A percentile compares a stretch with the other conserved stretches of the same genome.
phyloP scores from a whole-genome alignment of 352 stramenopile genomes.

The Pythium plurisporium region DNA sequence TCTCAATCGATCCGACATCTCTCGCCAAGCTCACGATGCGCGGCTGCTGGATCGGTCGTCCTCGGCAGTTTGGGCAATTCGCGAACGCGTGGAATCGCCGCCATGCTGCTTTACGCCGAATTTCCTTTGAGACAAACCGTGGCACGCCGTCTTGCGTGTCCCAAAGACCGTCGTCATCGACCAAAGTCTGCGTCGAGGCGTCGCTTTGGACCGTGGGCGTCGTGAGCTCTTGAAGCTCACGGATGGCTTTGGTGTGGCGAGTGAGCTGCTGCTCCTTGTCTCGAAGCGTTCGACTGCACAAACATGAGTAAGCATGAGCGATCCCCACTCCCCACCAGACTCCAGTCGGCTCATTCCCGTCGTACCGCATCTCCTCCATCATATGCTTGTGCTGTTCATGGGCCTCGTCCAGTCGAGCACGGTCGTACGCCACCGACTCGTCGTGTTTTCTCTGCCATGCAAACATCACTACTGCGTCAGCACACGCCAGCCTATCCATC shows the following conservation, averaged over 20 bases:
- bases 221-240: constrained; percentile 34
- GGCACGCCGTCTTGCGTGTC: constrained; percentile 64
- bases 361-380: constrained; percentile 55
- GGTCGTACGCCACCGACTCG: constrained; percentile 39
- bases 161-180: constrained; percentile 74
- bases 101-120: constrained; percentile 48
- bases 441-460: constrained; percentile 38
- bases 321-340: no score
- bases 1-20: constrained; percentile 11
- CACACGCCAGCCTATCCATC: background rate
- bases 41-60: constrained; percentile 32
- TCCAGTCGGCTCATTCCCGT: no score
- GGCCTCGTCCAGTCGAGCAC: constrained; percentile 39
- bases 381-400: constrained; percentile 45
- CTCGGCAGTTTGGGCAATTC: constrained; percentile 62
- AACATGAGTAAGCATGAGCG: no score
- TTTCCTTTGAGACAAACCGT: constrained; percentile 48
- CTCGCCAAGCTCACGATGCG: background rate
- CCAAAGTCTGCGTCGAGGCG: constrained; percentile 44
- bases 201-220: constrained; percentile 14
- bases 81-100: constrained; percentile 68
- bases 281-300: constrained; percentile 20
- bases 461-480: background rate
- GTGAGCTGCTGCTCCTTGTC: constrained; percentile 51
- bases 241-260: constrained; percentile 41